Evolutionary conservation across 2,329 filamentous ascomycete species (phyloP), one percentile per base, ranked within the genome.

Genomic region (Aspergillus sp.): DNA sequence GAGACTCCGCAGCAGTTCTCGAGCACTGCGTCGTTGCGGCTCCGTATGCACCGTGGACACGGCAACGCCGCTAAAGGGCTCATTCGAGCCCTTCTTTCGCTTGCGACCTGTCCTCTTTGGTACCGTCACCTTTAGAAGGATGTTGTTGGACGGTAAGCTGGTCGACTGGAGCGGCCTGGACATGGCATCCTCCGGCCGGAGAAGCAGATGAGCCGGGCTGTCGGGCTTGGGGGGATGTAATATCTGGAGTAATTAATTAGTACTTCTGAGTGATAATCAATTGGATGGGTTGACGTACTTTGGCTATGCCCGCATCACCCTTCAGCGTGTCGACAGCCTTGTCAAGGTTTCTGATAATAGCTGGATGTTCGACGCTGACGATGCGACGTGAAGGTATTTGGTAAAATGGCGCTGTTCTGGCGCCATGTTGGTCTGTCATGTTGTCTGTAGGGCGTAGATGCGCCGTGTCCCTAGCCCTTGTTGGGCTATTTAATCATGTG

Each of bases 21-120:
- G 68, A 10, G 72, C 69, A 39, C 62, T 69, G 30, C 60, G 68
- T 54, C 70, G 65, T 39, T 64, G 58, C 8, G 65, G 55, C 39
- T 59, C 52, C 49, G 56, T 57, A 32, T 58, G 36, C 47, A 62
- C 69, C 2, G 72, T 50, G 15, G 77, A 64, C 12, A 79, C 70
- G 5, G 76, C 38, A 54, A 80, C 77, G 3, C 81, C 81, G 43
- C 81, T 77, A 71, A 87, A 94, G 0, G 89, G 87, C 4, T 82
- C 89, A 58, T 88, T 74, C 5, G 87, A 87, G n/a, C 91, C 92
- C 67, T 89, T 84, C 78, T 93, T 97, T 60, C 93, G 86, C 76
- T 91, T 96, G 62, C 92, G 86, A 3, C 93, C 93, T 2, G 92
- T 97, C 58, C 91, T 83, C 74, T 89, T 95, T 0, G 95, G 94